Percentiles rank a stretch among this genome's conserved stretches.
Conservation (phyloP, 108 stramenopile genomes). For the Licmophora abbreviata region DNA sequence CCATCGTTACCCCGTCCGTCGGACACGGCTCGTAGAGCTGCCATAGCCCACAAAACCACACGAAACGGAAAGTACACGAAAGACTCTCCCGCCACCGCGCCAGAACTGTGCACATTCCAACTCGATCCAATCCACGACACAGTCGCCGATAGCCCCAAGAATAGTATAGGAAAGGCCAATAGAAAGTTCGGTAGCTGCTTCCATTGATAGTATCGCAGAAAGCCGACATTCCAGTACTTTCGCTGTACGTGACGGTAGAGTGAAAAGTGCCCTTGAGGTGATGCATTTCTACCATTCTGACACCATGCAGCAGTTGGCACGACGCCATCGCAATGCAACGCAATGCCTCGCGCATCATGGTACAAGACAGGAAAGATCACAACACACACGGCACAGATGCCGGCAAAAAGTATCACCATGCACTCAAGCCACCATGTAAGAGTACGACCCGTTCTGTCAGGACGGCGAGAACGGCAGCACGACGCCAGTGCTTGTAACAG, state of each 20-base stretch:
- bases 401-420: conserved; percentile 1
- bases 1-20: too few relatives aligned
- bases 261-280: conserved; percentile 32
- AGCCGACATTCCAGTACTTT: conserved; percentile 84
- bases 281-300: not conserved
- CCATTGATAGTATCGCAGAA: conserved; percentile 64
- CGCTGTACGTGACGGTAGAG: conserved; percentile 68
- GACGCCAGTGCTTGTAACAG: conserved; percentile 38
- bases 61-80: conserved; percentile 17
- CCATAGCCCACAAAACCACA: conserved; percentile 7
- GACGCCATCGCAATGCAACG: conserved; percentile 30
- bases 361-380: conserved; percentile 38
- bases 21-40: not conserved
- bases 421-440: not conserved
- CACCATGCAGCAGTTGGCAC: not conserved
- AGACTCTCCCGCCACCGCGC: not conserved
- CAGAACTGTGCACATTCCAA: conserved; percentile 18
- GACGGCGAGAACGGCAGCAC: too few relatives aligned
- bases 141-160: conserved; percentile 30
- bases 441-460: too few relatives aligned
- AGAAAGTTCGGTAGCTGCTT: conserved; percentile 83
- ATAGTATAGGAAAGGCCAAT: conserved; percentile 58
- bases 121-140: conserved; percentile 49
- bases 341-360: conserved; percentile 48
- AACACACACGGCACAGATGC: conserved; percentile 7